A percentile compares a stretch with the other conserved stretches of the same genome.
Evolutionary conservation across 805 yeast species (phyloP).

Genomic region (Monosporozyma servazzii): DNA sequence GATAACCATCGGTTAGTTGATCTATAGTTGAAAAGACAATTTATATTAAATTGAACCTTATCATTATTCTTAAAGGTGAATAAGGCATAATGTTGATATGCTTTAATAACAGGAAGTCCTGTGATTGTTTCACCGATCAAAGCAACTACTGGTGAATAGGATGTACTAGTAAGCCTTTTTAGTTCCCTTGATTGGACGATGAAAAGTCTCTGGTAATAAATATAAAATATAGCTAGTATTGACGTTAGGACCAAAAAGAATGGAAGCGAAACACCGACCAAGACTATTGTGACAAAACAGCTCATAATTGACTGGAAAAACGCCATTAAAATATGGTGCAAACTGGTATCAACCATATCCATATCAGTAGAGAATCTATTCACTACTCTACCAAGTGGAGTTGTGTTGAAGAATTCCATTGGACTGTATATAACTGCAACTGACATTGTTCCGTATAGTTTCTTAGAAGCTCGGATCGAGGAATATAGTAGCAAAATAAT

Average conservation of each 20-base stretch:
- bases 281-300: conserved; percentile 40
- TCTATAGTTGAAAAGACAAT: conserved; percentile 41
- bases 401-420: conserved; percentile 59
- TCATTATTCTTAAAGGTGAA: conserved; percentile 48
- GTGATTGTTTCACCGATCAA: conserved; percentile 72
- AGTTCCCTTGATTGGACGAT: conserved; percentile 66
- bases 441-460: conserved; percentile 51
- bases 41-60: conserved; percentile 41
- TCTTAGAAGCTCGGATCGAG: conserved; percentile 47
- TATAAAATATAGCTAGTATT: conserved; percentile 43
- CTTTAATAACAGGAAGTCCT: conserved; percentile 72
- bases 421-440: conserved; percentile 46
- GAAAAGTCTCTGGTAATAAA: conserved; percentile 63
- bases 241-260: conserved; percentile 40
- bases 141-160: conserved; percentile 71
- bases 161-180: conserved; percentile 59
- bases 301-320: conserved; percentile 38
- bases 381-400: conserved; percentile 58
- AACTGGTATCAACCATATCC: conserved; percentile 43
- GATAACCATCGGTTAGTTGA: conserved; percentile 60
- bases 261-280: conserved; percentile 50
- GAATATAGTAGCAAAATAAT: conserved; percentile 43
- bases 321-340: conserved; percentile 46
- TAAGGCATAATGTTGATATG: conserved; percentile 58
- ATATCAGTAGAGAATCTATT: conserved; percentile 60